A percentile compares a stretch with the other conserved stretches of the same genome.
These are phyloP conservation scores for Malbranchea zuffiana DNA, from an alignment of 2,329 filamentous ascomycete genomes.

Conservation along the genomic window DNA sequence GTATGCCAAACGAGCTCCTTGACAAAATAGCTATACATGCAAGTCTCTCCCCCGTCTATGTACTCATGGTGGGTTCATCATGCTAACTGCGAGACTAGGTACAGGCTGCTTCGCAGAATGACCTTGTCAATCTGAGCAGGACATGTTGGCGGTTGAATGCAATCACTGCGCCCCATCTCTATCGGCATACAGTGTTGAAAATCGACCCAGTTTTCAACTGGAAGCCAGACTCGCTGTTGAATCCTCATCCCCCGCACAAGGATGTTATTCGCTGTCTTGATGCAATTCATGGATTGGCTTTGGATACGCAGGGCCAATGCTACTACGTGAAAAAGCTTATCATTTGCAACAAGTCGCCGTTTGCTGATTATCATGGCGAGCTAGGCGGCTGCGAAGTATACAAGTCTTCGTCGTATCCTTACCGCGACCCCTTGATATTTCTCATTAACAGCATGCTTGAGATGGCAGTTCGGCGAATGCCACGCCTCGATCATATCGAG, in stretches of 20 bases:
- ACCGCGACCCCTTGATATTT: neutral
- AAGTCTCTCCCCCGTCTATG: too few species aligned
- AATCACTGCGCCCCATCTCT: neutral
- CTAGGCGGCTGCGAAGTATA: neutral
- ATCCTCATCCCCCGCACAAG: too few species aligned
- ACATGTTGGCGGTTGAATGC: neutral
- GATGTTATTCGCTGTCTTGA: slow-evolving; percentile 1
- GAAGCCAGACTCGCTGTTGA: neutral
- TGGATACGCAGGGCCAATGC: neutral
- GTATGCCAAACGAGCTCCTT: neutral
- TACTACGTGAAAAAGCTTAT: neutral
- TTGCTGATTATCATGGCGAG: neutral
- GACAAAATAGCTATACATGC: neutral
- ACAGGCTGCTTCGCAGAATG: too few species aligned
- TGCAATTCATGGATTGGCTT: neutral
- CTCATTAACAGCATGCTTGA: neutral
- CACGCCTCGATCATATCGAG: neutral
- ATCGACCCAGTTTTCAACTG: neutral
- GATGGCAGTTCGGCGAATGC: neutral
- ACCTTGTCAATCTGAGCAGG: neutral
- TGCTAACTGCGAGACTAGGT: too few species aligned
- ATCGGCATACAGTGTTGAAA: neutral
- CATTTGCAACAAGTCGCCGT: neutral
- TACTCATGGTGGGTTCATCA: too few species aligned
- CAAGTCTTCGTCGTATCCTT: neutral